Conservation (phyloP, 2,329 filamentous ascomycete genomes). For the Gliomastix tumulicola region DNA sequence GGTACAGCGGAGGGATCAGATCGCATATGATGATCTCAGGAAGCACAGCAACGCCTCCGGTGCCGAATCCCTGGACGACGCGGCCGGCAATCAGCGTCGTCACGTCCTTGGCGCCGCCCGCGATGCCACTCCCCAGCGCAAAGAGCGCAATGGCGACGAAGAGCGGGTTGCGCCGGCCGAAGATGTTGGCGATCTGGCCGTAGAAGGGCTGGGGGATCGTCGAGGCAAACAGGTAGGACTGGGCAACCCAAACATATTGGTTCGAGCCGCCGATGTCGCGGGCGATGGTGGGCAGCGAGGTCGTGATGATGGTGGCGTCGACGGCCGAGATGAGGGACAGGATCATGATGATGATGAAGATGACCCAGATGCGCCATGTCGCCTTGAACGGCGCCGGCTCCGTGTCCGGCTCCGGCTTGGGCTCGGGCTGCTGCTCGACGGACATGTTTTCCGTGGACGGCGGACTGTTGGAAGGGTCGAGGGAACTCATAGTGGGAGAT, state of each 20-base stretch:
- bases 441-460: too few species aligned
- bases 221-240: constrained; percentile 5
- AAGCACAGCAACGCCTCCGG: constrained; percentile 24
- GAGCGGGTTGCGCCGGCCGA: constrained; percentile 12
- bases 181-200: constrained; percentile 15
- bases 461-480: constrained; percentile 67
- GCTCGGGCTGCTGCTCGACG: too few species aligned
- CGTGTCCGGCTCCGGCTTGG: too few species aligned
- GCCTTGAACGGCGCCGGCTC: constrained; percentile 79
- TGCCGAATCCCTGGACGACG: constrained; percentile 39
- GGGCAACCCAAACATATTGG: constrained; percentile 15
- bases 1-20: constrained; percentile 37
- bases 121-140: constrained; percentile 19
- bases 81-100: constrained; percentile 16
- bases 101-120: constrained; percentile 15
- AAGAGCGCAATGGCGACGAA: constrained; percentile 4
- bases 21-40: constrained; percentile 28
- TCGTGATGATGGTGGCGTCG: constrained; percentile 18
- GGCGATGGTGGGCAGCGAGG: constrained; percentile 17
- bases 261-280: constrained; percentile 9
- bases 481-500: constrained; percentile 59
- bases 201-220: constrained; percentile 26
- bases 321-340: constrained; percentile 52
- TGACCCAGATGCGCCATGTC: constrained; percentile 62
- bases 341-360: constrained; percentile 63